phyloP scores from a whole-genome alignment of 108 stramenopile species.

The Pseudonitzschia pungens region DNA sequence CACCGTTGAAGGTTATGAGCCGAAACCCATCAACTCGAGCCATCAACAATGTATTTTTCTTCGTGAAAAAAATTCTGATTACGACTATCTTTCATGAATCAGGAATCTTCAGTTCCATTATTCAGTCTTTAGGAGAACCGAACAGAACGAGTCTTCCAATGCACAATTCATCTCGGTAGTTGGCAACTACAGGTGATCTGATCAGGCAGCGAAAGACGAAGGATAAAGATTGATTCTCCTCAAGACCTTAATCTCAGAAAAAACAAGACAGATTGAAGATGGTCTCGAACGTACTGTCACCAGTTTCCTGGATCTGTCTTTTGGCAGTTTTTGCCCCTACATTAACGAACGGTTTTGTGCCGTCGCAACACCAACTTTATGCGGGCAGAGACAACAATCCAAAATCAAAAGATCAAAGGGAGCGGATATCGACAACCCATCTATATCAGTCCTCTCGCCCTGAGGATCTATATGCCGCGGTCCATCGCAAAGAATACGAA shows the following conservation, averaged over 20 bases:
- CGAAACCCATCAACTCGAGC: not conserved
- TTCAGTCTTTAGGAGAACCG: no score
- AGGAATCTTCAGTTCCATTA: no score
- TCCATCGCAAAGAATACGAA: slow-evolving; percentile 91
- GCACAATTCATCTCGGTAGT: no score
- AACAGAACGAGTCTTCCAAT: no score
- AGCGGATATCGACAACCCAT: not conserved
- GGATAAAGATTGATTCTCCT: no score
- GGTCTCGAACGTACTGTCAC: not conserved
- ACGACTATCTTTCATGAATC: not conserved
- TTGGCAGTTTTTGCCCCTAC: not conserved
- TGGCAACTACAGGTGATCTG: no score
- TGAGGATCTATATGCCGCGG: slow-evolving; percentile 83
- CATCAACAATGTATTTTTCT: not conserved
- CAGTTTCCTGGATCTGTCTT: not conserved
- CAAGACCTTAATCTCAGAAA: not conserved
- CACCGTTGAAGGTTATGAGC: not conserved
- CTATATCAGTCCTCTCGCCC: slow-evolving; percentile 18
- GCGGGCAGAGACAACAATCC: not conserved
- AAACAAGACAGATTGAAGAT: not conserved
- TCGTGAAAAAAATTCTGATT: not conserved
- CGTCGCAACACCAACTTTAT: not conserved
- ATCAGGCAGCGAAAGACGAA: no score
- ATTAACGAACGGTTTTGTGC: not conserved
- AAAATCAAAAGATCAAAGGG: not conserved